Evolutionary conservation across 2,329 filamentous ascomycete genomes (phyloP).

Genomic region (Penicillium griseofulvum): DNA sequence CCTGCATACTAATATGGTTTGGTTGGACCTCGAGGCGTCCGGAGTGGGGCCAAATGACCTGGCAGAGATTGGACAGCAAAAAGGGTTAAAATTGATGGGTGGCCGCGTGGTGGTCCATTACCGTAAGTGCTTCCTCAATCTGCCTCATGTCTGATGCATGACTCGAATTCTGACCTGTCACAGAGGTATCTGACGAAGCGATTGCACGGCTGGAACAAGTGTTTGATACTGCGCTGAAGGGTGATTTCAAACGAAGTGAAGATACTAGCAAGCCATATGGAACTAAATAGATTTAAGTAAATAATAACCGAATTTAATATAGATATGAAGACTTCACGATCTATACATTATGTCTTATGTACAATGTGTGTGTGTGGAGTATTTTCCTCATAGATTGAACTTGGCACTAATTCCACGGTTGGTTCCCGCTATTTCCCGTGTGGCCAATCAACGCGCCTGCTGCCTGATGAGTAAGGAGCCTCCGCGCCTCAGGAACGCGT

Average conservation of each 20-base stretch:
- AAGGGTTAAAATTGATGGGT: conserved; percentile 57
- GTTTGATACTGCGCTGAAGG: conserved; percentile 47
- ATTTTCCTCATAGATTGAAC: conserved; percentile 1
- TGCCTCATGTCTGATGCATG: background rate
- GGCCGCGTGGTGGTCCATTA: conserved; percentile 68
- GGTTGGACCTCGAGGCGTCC: conserved; percentile 68
- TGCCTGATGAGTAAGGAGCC: conserved; percentile 12
- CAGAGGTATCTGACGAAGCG: conserved; percentile 65
- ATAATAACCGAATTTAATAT: background rate
- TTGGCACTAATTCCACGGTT: background rate
- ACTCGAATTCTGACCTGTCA: conserved; percentile 23
- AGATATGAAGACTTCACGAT: background rate
- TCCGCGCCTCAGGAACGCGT: conserved; percentile 25
- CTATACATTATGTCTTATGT: background rate
- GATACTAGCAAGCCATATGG: conserved; percentile 36
- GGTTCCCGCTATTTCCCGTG: background rate
- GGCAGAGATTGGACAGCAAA: conserved; percentile 54
- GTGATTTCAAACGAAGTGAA: conserved; percentile 32
- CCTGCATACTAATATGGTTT: conserved; percentile 89
- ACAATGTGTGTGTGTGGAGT: background rate
- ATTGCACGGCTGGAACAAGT: conserved; percentile 56
- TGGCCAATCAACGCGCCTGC: conserved; percentile 9
- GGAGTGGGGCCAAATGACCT: conserved; percentile 55
- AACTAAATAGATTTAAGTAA: conserved; percentile 20
- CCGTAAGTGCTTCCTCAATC: conserved; percentile 39